Base-by-base conservation (phyloP, 352 stramenopile genomes). In the Bremia lactucae region DNA sequence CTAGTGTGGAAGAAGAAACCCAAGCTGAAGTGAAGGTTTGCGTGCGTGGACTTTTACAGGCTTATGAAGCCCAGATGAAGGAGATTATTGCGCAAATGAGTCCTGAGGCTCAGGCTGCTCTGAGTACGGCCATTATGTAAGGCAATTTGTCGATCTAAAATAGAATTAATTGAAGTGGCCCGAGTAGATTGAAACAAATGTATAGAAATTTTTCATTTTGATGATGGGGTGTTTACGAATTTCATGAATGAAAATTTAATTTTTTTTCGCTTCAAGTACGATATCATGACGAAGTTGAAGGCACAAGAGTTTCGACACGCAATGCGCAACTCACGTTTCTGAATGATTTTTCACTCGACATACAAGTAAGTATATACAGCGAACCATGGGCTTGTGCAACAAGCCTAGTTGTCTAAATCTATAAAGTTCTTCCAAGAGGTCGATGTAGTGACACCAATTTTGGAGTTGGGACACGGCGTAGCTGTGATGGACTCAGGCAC, bases 41-140 rank as follows among this genome's bases (percentile, higher is more conserved):
- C 35, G 55, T 93, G 47, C 74, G 73, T 42, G 71, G 60, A 4
- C 62, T 93, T 36, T 57, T 87, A 6, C 66, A 58, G 25, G 53
- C 68, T 10, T 90, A 83, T 37, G 67, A 84, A 43, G 65, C 67
- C 24, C 80, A 93, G 59, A 86, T 88, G 62, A 82, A 83, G 47
- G 75, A 82, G 18, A 68, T 86, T 3, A 69, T 87, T 39, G 64
- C 61, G 20, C 68, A 83, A 59, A 73, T 92, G 63, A 80, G 65
- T 52, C 62, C 72, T 2, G 72, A 87, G 37, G 59, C 72, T 20
- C 80, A 92, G 58, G 60, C 64, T 47, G 67, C 62, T 54, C 71
- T 92, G 19, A 63, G 56, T 42, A 72, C 65, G 47, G 65, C 68
- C 31, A 54, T 81, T 23, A 62, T 73, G 52, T 81, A 72, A 55